phyloP scores from a whole-genome alignment of 345 rosid species.

The Theobroma cacao region DNA sequence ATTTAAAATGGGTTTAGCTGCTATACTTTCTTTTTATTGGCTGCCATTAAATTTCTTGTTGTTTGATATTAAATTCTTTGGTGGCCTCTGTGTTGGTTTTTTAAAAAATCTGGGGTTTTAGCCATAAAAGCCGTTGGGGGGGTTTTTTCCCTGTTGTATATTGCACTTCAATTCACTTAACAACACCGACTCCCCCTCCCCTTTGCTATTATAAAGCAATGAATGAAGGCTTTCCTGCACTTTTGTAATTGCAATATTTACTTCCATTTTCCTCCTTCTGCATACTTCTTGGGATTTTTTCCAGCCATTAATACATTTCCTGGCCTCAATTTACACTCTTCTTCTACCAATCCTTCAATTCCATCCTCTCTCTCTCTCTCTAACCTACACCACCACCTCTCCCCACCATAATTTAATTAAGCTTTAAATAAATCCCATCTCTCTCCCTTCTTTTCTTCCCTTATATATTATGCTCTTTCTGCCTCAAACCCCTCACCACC shows the following conservation, averaged over 20 bases:
- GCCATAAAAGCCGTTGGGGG: conserved; percentile 48
- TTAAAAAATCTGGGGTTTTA: conserved; percentile 26
- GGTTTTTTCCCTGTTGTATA: neutral
- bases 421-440: conserved; percentile 59
- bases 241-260: conserved; percentile 39
- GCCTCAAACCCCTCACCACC: conserved; percentile 9
- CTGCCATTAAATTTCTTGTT: conserved; percentile 65
- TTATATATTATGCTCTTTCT: conserved; percentile 33
- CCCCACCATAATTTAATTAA: conserved; percentile 59
- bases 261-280: conserved; percentile 33
- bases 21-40: conserved; percentile 39
- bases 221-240: conserved; percentile 43
- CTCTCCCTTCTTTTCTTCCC: conserved; percentile 30
- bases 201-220: conserved; percentile 26
- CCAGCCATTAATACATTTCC: conserved; percentile 47
- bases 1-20: conserved; percentile 29
- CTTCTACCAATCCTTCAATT: conserved; percentile 55
- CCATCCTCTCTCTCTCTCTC: conserved; percentile 37
- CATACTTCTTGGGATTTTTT: conserved; percentile 38
- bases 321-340: conserved; percentile 53
- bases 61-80: conserved; percentile 54
- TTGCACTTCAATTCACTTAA: conserved; percentile 13
- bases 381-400: conserved; percentile 47
- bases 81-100: conserved; percentile 32
- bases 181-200: conserved; percentile 29